These are phyloP conservation scores for Apiospora malaysiana DNA, from an alignment of 2,329 filamentous ascomycete species.

Conservation along the genomic window DNA sequence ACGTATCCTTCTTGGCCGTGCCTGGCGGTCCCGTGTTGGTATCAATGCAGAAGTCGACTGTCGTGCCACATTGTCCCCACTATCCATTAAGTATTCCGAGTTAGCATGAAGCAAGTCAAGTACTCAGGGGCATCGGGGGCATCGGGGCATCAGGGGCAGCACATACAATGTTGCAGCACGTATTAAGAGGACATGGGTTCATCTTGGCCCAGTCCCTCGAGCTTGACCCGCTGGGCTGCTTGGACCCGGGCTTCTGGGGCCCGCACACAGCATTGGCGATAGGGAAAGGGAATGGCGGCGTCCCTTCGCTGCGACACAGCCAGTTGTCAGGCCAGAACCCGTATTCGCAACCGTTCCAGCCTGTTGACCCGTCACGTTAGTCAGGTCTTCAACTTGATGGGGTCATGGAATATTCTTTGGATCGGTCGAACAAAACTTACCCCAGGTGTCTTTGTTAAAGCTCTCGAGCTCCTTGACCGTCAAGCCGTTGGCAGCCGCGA, in stretches of 20 bases:
- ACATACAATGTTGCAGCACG: conserved; percentile 20
- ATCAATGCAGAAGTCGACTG: conserved; percentile 41
- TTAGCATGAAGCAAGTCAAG: background rate
- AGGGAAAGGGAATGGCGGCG: conserved; percentile 42
- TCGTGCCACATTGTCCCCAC: conserved; percentile 44
- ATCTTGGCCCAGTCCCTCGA: conserved; percentile 15
- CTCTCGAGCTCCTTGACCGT: conserved; percentile 35
- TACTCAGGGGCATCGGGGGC: background rate
- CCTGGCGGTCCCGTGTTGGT: conserved; percentile 38
- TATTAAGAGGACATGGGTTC: conserved; percentile 21
- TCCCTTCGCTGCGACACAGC: conserved; percentile 43
- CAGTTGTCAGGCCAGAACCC: conserved; percentile 28
- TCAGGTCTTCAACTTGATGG: background rate
- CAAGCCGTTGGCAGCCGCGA: conserved; percentile 27
- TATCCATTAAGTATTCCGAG: background rate
- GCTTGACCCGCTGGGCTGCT: conserved; percentile 27
- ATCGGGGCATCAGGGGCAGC: background rate
- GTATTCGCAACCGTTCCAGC: background rate
- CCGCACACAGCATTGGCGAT: conserved; percentile 44
- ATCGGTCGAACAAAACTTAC: no score
- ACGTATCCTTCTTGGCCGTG: conserved; percentile 34
- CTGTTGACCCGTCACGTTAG: background rate
- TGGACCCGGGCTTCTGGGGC: conserved; percentile 13
- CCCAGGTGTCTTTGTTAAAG: conserved; percentile 46
- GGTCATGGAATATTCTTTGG: background rate